Evolutionary conservation across 768 basidiomycete genomes (phyloP).

Genomic region (Coprinopsis marcescibilis): DNA sequence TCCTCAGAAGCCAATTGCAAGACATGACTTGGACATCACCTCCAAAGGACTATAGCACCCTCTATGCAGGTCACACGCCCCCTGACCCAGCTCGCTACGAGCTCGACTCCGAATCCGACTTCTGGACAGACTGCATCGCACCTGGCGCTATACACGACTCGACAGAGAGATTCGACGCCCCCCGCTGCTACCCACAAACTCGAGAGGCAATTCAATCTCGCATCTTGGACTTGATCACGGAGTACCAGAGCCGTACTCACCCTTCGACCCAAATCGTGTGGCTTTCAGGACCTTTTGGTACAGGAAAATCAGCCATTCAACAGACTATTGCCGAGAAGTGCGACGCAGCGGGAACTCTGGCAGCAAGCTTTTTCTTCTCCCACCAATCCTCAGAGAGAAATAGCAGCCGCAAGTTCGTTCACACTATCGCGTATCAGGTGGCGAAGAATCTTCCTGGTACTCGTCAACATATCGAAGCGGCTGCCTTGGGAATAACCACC

Average conservation of each 20-base stretch:
- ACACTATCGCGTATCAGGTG: constrained; percentile 5
- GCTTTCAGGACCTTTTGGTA: constrained; percentile 3
- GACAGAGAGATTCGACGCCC: constrained; percentile 2
- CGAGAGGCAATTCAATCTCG: not conserved
- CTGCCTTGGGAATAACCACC: not conserved
- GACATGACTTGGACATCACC: too few relatives aligned
- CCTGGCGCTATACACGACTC: not conserved
- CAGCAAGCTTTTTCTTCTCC: constrained; percentile 3
- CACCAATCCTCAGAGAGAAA: not conserved
- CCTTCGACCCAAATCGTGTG: not conserved
- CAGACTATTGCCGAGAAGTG: constrained; percentile 6
- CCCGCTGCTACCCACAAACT: constrained; percentile 5
- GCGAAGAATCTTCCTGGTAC: not conserved
- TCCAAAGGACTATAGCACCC: too few relatives aligned
- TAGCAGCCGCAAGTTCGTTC: not conserved
- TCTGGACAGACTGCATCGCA: too few relatives aligned
- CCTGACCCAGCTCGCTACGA: too few relatives aligned
- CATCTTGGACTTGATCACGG: constrained; percentile 4
- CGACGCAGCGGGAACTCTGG: not conserved
- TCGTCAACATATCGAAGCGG: not conserved
- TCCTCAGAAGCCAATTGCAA: too few relatives aligned
- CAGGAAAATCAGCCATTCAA: constrained; percentile 7
- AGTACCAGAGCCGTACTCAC: not conserved
- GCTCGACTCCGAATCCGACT: too few relatives aligned
- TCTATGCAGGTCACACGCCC: too few relatives aligned